phyloP scores from a whole-genome alignment of 441 rosid species.

The Adansonia grandidieri region DNA sequence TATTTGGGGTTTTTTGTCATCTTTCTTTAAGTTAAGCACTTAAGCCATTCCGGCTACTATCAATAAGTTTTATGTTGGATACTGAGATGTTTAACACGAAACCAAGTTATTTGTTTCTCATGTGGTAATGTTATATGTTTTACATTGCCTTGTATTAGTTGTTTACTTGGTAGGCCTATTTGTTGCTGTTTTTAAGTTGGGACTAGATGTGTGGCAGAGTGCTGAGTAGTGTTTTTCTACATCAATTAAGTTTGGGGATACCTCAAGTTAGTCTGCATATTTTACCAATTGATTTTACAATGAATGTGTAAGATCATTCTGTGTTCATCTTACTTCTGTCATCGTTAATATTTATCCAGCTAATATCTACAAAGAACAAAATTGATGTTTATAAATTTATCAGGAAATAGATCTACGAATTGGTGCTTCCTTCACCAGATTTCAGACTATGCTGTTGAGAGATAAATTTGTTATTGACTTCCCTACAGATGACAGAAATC shows the following conservation, averaged over 20 bases:
- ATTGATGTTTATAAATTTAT: conserved; percentile 21
- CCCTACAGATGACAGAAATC: conserved; percentile 77
- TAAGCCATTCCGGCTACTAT: not conserved
- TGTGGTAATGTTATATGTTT: not conserved
- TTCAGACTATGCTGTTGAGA: conserved; percentile 88
- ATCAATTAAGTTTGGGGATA: not conserved
- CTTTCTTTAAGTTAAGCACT: not conserved
- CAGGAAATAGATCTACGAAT: conserved; percentile 98
- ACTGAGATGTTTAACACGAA: conserved; percentile 7
- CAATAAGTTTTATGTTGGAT: conserved; percentile 12
- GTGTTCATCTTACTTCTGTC: not conserved
- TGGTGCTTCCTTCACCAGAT: conserved; percentile 97
- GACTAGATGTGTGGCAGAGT: not conserved
- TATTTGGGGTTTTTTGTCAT: not conserved
- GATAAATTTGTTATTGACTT: conserved; percentile 76
- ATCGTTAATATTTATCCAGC: not conserved
- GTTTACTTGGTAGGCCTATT: not conserved
- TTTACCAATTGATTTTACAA: not conserved
- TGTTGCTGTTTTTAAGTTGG: conserved; percentile 18
- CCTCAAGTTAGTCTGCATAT: conserved; percentile 8
- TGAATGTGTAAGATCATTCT: not conserved
- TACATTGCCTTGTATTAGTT: conserved; percentile 2
- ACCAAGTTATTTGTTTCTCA: conserved; percentile 4
- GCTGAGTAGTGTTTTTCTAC: not conserved
- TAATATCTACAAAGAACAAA: not conserved